Evolutionary conservation across 441 rosid genomes (phyloP), one percentile per base, ranked within the genome.

Genomic region (Arabidopsis lyrata): DNA sequence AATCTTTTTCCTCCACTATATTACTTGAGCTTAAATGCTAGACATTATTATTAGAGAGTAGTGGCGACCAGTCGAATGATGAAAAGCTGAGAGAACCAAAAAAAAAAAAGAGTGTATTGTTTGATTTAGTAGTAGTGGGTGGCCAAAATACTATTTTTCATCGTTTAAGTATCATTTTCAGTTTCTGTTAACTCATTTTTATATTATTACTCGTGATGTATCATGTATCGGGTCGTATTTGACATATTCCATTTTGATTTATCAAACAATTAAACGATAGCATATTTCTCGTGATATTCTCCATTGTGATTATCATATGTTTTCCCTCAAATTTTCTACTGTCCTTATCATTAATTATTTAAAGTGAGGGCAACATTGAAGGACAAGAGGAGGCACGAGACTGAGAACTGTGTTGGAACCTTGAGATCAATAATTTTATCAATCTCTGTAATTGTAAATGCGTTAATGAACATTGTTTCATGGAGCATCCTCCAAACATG

Each of bases 201-300:
- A 53, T 13, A 54, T 54, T 13, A 54, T 54, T 32, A n/a, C 15
- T 10, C 14, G 13, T 56, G 20, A 35, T 58, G 41, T 60, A 44
- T 48, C 32, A 35, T 58, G 41, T 60, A 44, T 48, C 32, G 56
- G 5, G 65, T 11, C 13, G 16, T 12, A 38, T 49, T 27, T 61
- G 76, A 32, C 56, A 32, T 63, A 63, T 54, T 65, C 60, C 11
- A 15, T 56, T 24, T 54, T 35, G 36, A 8, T 58, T 35, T 18
- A 15, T 50, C 39, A 39, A 13, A 15, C 8, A 48, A 14, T 57
- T 10, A 12, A 58, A 41, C 62, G 39, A 20, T 31, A 58, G 78
- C 67, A 67, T 59, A 66, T 74, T 58, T 58, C 60, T 32, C 45
- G 27, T 66, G 18, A 66, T 59, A 50, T 74, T 66, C 67, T 66